Conservation (phyloP, 306 rosid species). For the Fagus sylvatica region DNA sequence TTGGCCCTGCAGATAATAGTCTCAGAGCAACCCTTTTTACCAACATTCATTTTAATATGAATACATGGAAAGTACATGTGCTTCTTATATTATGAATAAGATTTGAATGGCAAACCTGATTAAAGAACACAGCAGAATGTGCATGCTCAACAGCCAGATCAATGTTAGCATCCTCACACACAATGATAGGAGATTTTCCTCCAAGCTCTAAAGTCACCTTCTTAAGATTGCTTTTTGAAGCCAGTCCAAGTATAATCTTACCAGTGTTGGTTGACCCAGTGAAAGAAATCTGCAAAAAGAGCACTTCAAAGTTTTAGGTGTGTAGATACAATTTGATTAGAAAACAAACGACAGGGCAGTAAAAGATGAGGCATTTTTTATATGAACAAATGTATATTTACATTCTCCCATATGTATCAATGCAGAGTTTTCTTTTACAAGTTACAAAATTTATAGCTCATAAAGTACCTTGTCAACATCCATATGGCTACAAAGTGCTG, state of each 20-base stretch:
- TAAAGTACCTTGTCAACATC: conserved; percentile 67
- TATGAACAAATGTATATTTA: not conserved
- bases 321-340: conserved; percentile 3
- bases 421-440: not conserved
- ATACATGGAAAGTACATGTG: not conserved
- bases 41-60: not conserved
- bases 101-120: conserved; percentile 49
- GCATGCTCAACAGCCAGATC: conserved; percentile 77
- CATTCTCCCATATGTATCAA: not conserved
- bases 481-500: conserved; percentile 73
- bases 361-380: not conserved
- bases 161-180: conserved; percentile 73
- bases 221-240: conserved; percentile 73
- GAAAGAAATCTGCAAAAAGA: conserved; percentile 61
- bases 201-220: conserved; percentile 79
- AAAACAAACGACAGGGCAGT: not conserved
- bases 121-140: conserved; percentile 69
- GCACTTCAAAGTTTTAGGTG: conserved; percentile 12
- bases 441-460: not conserved
- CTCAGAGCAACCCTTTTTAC: conserved; percentile 11
- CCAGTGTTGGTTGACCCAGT: conserved; percentile 77
- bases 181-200: conserved; percentile 79
- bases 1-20: conserved; percentile 56
- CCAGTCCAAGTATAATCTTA: conserved; percentile 45
- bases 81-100: not conserved